Evolutionary conservation across 108 stramenopile species (phyloP).

Genomic region (Epithemia pelagica): DNA sequence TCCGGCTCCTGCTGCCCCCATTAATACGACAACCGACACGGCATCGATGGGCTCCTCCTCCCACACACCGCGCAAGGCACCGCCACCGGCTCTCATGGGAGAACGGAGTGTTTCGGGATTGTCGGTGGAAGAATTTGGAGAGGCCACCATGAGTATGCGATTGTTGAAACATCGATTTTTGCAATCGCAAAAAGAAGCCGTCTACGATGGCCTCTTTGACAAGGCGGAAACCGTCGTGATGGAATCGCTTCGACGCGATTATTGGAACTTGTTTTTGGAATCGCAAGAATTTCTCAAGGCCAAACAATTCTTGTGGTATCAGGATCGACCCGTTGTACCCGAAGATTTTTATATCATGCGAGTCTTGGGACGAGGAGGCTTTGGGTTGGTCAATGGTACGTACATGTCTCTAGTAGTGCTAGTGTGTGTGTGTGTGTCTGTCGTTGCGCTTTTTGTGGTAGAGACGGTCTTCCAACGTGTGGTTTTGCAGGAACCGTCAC

Average conservation of each 20-base stretch:
- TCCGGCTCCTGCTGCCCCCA: too few species aligned
- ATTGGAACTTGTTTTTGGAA: slow-evolving; percentile 51
- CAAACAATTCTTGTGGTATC: slow-evolving; percentile 69
- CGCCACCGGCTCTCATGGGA: too few species aligned
- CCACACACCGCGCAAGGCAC: too few species aligned
- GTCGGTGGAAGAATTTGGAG: too few species aligned
- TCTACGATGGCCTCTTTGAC: slow-evolving; percentile 32
- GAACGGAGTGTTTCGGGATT: too few species aligned
- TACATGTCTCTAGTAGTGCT: neutral
- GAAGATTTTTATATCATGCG: slow-evolving; percentile 91
- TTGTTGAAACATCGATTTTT: neutral
- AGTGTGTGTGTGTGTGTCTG: too few species aligned
- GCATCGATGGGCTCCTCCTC: too few species aligned
- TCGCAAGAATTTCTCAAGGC: slow-evolving; percentile 48
- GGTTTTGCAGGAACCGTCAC: too few species aligned
- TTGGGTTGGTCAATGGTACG: slow-evolving; percentile 89
- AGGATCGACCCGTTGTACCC: slow-evolving; percentile 62
- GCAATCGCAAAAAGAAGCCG: neutral
- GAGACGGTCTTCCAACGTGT: too few species aligned
- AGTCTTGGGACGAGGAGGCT: slow-evolving; percentile 89
- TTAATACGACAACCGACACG: too few species aligned
- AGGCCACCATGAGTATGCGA: too few species aligned
- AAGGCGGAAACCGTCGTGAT: slow-evolving; percentile 52
- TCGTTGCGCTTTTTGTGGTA: too few species aligned
- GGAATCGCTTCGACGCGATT: slow-evolving; percentile 41